Evolutionary conservation across 371 early-diverging fungal genomes (phyloP).

Genomic region (Saksenaea vasiformis): DNA sequence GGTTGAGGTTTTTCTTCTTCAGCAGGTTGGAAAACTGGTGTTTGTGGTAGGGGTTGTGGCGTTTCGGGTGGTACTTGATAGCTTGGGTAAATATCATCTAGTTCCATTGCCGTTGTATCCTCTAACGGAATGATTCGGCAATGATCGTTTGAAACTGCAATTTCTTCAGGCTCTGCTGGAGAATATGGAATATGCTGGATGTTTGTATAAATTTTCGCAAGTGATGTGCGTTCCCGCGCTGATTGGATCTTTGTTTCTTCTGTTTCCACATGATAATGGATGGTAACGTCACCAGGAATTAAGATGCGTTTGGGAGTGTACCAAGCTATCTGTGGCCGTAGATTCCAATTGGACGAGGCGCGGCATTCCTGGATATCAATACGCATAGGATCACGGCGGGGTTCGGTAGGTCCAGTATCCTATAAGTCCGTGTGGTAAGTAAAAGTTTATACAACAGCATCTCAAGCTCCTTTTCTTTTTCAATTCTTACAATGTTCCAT

Average conservation of each 20-base stretch:
- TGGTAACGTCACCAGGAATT: conserved; percentile 2
- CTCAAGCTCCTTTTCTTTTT: background rate
- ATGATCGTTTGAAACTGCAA: conserved; percentile 9
- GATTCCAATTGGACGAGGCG: background rate
- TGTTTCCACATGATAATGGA: conserved; percentile 6
- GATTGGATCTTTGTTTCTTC: conserved; percentile 18
- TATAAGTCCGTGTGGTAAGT: background rate
- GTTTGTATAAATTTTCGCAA: conserved; percentile 29
- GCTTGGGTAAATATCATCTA: background rate
- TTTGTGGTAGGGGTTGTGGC: background rate
- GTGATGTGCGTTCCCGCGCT: conserved; percentile 18
- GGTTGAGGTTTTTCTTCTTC: background rate
- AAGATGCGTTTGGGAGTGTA: conserved; percentile 13
- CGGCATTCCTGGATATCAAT: conserved; percentile 10
- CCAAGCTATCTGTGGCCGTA: conserved; percentile 12
- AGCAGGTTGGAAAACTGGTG: background rate
- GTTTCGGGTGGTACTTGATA: background rate
- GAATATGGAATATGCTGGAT: conserved; percentile 36
- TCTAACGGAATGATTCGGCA: conserved; percentile 15
- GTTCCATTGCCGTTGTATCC: conserved; percentile 1
- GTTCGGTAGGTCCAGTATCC: background rate
- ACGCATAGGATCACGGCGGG: background rate
- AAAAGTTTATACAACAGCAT: background rate
- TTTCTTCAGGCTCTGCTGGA: conserved; percentile 34
- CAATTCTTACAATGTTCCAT: conserved; percentile 28